Conservation (phyloP, 164 flowering plant species). For the Aristolochia contorta region DNA sequence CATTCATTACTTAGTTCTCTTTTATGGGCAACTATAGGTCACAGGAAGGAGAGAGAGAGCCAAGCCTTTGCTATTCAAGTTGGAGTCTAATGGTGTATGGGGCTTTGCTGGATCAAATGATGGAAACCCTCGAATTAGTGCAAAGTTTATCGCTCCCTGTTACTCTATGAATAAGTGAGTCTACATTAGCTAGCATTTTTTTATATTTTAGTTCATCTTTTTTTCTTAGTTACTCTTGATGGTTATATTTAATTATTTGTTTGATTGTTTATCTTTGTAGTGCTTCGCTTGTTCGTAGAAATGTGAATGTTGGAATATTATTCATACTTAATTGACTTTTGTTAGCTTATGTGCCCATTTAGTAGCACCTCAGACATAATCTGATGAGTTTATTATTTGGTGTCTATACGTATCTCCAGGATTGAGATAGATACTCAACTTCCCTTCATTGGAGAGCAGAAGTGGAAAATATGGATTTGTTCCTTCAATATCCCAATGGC, state of each 20-base stretch:
- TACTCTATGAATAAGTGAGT: constrained; percentile 76
- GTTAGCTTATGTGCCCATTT: neutral
- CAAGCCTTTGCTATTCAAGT: constrained; percentile 82
- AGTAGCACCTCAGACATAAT: neutral
- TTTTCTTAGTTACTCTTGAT: neutral
- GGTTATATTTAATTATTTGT: neutral
- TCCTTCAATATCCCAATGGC: constrained; percentile 99
- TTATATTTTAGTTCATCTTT: neutral
- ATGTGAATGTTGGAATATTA: neutral
- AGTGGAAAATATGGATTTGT: constrained; percentile 96
- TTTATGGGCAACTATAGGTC: constrained; percentile 36
- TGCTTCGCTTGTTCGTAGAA: neutral
- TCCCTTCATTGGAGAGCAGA: constrained; percentile 82
- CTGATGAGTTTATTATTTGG: neutral
- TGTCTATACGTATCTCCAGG: constrained; percentile 26
- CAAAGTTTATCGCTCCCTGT: constrained; percentile 86
- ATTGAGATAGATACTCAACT: constrained; percentile 89
- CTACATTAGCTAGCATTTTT: neutral
- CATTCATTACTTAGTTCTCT: neutral
- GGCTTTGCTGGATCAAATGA: constrained; percentile 87
- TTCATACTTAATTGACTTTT: neutral
- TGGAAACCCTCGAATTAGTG: constrained; percentile 74
- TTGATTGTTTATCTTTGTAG: neutral
- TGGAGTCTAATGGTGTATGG: constrained; percentile 75
- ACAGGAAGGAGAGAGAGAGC: constrained; percentile 98